Conservation (phyloP, 192 early-diverging fungal species). For the Rhizophagus prolifer region DNA sequence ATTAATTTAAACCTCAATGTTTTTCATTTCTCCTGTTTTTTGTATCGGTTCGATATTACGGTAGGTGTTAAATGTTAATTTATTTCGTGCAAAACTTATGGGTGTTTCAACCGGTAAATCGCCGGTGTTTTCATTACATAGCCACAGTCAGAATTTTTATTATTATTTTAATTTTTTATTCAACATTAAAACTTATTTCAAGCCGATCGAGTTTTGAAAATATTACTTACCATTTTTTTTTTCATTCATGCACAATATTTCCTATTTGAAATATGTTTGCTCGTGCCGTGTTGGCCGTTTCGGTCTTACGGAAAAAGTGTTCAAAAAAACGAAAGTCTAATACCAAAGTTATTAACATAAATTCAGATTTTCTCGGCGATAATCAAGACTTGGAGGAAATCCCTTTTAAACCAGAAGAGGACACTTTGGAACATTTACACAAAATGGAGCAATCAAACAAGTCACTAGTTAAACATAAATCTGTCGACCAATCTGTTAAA, state of each 20-base stretch:
- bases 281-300: neutral
- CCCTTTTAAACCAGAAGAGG: neutral
- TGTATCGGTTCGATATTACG: no score
- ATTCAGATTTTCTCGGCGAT: neutral
- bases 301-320: slow-evolving; percentile 3
- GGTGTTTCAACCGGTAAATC: no score
- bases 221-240: neutral
- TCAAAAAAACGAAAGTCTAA: slow-evolving; percentile 16
- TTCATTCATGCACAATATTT: slow-evolving; percentile 6
- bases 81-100: no score
- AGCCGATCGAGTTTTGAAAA: neutral
- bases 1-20: no score
- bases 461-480: neutral
- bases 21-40: no score
- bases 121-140: no score
- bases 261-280: slow-evolving; percentile 1
- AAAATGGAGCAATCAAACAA: neutral
- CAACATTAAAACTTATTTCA: no score
- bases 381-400: neutral
- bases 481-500: neutral
- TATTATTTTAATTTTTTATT: no score
- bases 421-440: neutral
- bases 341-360: neutral
- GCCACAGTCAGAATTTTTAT: no score
- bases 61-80: no score